Evolutionary conservation across 495 filamentous ascomycete species (phyloP), one percentile per base, ranked within the genome.

Genomic region (Podospora fimiseda): DNA sequence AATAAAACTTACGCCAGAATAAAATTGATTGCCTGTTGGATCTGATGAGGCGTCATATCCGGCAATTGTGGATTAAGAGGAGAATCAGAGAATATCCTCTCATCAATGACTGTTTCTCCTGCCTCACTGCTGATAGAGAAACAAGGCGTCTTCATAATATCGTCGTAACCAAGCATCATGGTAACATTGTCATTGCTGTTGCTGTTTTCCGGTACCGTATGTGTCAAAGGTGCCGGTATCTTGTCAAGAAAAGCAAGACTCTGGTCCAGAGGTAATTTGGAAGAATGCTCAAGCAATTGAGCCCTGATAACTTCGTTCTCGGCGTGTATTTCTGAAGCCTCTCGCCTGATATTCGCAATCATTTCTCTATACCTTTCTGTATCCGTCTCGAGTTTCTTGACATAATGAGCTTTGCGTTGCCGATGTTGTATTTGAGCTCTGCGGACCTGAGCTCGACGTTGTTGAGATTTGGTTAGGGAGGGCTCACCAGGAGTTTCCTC

Each of bases 381-480:
- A 47, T 78, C 75, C 56, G 64, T 61, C 68, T 80, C 77, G 27
- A 78, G 69, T 58, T 73, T 58, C 53, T 72, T 73, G 51, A 75
- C 67, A 59, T 78, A 74, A 62, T 78, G 74, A 19, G 70, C 70
- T 57, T 80, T 78, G 23, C 74, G 70, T 56, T 78, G 72, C 4
- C 75, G 73, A 53, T 80, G 76, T 55, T 75, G 71, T 41, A 69
- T 71, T 60, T 80, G 76, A 2, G 76, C 75, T 50, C 70, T 74
- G 19, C 74, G 60, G 43, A 80, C 76, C 44, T 80, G 76, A 6
- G 68, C 68, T 6, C 76, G 65, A 4, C 75, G 65, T 9, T 64
- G 57, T 53, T 73, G 64, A 38, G 71, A 60, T 50, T 71, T 72
- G 18, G 5, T 18, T n/a, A n/a, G 16, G 14, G 39, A 41, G 6